phyloP scores from a whole-genome alignment of 441 rosid species.

The Theobroma grandiflorum region DNA sequence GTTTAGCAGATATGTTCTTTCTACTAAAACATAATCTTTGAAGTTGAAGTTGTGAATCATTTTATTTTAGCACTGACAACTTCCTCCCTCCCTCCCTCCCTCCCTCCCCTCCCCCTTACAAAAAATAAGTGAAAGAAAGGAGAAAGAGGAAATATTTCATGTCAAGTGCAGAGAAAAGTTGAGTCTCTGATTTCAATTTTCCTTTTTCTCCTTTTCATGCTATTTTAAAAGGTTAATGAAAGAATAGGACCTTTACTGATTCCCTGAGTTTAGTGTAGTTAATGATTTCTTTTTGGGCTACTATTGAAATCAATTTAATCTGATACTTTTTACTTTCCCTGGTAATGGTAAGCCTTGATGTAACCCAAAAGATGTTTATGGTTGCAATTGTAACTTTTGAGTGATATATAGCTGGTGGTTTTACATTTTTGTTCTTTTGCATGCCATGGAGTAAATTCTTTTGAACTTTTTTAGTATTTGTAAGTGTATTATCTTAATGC shows the following conservation, averaged over 20 bases:
- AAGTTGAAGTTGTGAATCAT: not conserved
- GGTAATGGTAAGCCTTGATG: not conserved
- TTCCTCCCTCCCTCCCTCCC: not conserved
- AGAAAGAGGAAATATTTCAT: not conserved
- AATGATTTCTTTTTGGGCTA: not conserved
- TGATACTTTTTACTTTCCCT: not conserved
- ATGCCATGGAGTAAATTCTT: not conserved
- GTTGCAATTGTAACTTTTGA: not conserved
- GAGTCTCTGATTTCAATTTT: not conserved
- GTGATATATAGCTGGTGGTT: not conserved
- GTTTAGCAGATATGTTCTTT: not conserved
- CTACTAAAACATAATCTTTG: not conserved
- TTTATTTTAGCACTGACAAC: not conserved
- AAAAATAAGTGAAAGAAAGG: not conserved
- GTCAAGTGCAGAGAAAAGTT: not conserved
- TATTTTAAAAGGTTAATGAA: not conserved
- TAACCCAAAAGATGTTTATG: slow-evolving; percentile 19
- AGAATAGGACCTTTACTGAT: not conserved
- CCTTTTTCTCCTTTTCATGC: not conserved
- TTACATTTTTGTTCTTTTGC: not conserved
- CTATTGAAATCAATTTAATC: not conserved
- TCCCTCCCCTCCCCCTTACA: not conserved
- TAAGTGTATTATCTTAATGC: slow-evolving; percentile 12
- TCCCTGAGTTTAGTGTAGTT: not conserved
- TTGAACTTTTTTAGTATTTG: not conserved